Evolutionary conservation across 78 protist species (phyloP).

Genomic region (Mastigamoeba balamuthi): DNA sequence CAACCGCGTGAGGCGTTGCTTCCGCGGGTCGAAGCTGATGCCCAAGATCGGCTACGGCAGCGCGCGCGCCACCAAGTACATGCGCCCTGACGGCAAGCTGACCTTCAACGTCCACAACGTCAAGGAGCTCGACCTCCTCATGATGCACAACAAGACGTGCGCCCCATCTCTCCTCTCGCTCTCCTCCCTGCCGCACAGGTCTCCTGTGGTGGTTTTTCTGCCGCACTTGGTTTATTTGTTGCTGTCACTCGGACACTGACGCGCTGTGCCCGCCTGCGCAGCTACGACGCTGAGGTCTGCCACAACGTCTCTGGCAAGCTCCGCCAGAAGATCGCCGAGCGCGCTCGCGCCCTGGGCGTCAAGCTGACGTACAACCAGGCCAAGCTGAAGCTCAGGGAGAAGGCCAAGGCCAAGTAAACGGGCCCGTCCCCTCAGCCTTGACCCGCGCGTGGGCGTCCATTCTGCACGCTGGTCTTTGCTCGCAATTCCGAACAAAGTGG

Average conservation of each 20-base stretch:
- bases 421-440: no score
- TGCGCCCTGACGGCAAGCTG: constrained; percentile 85
- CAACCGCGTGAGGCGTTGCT: constrained; percentile 84
- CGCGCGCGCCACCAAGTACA: constrained; percentile 48
- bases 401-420: no score
- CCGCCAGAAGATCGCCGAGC: constrained; percentile 81
- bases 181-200: no score
- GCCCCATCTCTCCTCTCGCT: no score
- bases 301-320: constrained; percentile 76
- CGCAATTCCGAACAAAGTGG: no score
- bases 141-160: constrained; percentile 93
- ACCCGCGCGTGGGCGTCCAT: no score
- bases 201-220: no score
- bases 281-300: constrained; percentile 92
- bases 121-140: constrained; percentile 85
- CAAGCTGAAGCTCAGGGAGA: constrained; percentile 75
- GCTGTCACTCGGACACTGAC: no score
- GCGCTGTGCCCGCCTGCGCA: no score
- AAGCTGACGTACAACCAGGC: constrained; percentile 90
- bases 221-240: no score
- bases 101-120: constrained; percentile 81
- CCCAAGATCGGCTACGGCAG: constrained; percentile 93
- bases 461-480: no score
- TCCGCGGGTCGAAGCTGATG: constrained; percentile 66
- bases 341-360: constrained; percentile 91